Base-by-base conservation (phyloP, 2,329 filamentous ascomycete species). In the Xylaria arbuscula region DNA sequence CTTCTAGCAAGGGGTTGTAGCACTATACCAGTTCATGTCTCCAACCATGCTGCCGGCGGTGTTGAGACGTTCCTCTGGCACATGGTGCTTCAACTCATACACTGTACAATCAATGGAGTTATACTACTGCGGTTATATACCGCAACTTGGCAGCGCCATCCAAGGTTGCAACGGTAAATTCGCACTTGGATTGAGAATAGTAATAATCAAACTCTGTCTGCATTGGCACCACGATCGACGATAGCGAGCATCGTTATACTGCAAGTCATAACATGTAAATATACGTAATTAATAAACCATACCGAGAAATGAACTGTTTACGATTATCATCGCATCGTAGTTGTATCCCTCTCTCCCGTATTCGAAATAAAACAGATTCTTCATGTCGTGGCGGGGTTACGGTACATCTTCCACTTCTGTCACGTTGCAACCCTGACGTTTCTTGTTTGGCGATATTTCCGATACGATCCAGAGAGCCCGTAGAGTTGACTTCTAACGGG, bases 321-420 rank as follows among this genome's bases (percentile, higher is more conserved):
- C 32, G 48, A 51, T 51, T 28, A 24, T 4, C 48, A 28, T n/a
- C n/a, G n/a, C 24, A 15, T 32, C 22, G 17, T 3, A 51, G 48
- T 32, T 19, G 22, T 32, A 51, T 8, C 9, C 17, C 11, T 13
- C 48, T 45, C 15, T 45, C 8, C 47, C 47, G 6, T 48, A 15
- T 40, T 13, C 11, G 17, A 51, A 5, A 32, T 51, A 51, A 51
- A 51, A 51, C 48, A 51, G 11, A 51, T 51, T 24, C 48, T 51
- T 7, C 24, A 32, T 15, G 11, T 32, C 11, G 13, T 50, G 9
- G 11, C 32, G 32, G 22, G 22, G 48, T 32, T 32, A 32, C 2
- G 48, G 24, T 3, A 51, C 13, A 28, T 24, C 17, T 24, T 51
- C 24, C 11, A 17, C 4, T 7, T 51, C 32, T 51, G 32, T 13